phyloP scores from a whole-genome alignment of 2,329 filamentous ascomycete species.

The Madurella mycetomatis region DNA sequence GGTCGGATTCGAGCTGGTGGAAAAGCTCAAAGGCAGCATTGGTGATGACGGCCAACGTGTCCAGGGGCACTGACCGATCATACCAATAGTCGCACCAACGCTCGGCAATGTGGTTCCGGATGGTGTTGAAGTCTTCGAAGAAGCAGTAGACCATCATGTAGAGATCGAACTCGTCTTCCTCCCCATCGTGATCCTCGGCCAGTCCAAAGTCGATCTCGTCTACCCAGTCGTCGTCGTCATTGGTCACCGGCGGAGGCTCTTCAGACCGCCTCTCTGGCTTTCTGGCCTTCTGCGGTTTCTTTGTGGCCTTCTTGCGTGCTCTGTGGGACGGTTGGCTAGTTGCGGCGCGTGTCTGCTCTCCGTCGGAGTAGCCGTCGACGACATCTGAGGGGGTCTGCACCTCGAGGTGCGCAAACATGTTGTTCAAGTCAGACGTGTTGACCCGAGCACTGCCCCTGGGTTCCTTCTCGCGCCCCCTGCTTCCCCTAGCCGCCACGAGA shows the following conservation, averaged over 20 bases:
- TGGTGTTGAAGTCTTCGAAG: slow-evolving; percentile 32
- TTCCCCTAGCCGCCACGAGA: slow-evolving; percentile 10
- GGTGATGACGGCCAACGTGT: slow-evolving; percentile 29
- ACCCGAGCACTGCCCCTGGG: slow-evolving; percentile 7
- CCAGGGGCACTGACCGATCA: slow-evolving; percentile 23
- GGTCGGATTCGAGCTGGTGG: slow-evolving; percentile 27
- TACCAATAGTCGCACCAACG: slow-evolving; percentile 33
- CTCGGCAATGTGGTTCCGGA: slow-evolving; percentile 30
- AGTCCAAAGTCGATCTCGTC: slow-evolving; percentile 23
- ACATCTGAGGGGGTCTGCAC: slow-evolving; percentile 21
- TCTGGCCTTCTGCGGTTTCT: slow-evolving; percentile 10
- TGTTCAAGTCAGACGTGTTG: slow-evolving; percentile 23
- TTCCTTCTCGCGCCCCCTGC: slow-evolving; percentile 3
- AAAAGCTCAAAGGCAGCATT: slow-evolving; percentile 33
- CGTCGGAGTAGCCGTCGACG: slow-evolving; percentile 12
- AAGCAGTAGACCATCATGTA: slow-evolving; percentile 35
- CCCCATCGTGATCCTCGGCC: slow-evolving; percentile 21
- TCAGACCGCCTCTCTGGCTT: slow-evolving; percentile 10
- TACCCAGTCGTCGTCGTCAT: slow-evolving; percentile 17
- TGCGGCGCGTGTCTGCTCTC: not conserved
- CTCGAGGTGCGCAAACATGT: slow-evolving; percentile 28
- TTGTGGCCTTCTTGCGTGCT: slow-evolving; percentile 13
- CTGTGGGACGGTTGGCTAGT: not conserved
- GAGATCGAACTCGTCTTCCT: slow-evolving; percentile 28
- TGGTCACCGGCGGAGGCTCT: slow-evolving; percentile 7